Evolutionary conservation across 495 filamentous ascomycete species (phyloP).

Genomic region (Daldinia decipiens): DNA sequence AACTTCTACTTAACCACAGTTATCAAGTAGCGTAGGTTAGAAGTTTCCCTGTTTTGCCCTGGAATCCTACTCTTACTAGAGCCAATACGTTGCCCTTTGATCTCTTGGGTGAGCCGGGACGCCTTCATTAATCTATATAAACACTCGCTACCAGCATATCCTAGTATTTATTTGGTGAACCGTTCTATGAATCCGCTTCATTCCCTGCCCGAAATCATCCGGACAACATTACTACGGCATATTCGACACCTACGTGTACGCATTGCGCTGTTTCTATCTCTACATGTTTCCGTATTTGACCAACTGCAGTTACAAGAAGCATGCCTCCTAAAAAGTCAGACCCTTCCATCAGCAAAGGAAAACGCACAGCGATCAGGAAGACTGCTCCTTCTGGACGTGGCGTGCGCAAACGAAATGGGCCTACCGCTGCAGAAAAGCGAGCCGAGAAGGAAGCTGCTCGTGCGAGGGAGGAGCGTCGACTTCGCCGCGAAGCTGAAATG

Average conservation of each 20-base stretch:
- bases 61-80: background rate
- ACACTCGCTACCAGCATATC: background rate
- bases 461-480: background rate
- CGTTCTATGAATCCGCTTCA: background rate
- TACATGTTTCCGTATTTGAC: background rate
- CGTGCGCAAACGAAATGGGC: background rate
- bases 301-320: background rate
- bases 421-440: conserved; percentile 1
- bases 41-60: background rate
- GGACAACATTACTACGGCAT: background rate
- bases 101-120: background rate
- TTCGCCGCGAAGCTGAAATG: background rate
- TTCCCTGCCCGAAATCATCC: background rate
- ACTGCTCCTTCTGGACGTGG: background rate
- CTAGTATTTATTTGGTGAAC: background rate
- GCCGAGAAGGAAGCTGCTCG: conserved; percentile 9
- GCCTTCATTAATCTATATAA: background rate
- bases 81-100: background rate
- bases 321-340: background rate
- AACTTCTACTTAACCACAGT: background rate
- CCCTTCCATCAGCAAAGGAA: background rate
- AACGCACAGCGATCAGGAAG: background rate
- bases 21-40: background rate
- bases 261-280: background rate
- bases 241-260: background rate